phyloP scores from a whole-genome alignment of 371 early-diverging fungal species.

The Thermomucor indicae-seudaticae region DNA sequence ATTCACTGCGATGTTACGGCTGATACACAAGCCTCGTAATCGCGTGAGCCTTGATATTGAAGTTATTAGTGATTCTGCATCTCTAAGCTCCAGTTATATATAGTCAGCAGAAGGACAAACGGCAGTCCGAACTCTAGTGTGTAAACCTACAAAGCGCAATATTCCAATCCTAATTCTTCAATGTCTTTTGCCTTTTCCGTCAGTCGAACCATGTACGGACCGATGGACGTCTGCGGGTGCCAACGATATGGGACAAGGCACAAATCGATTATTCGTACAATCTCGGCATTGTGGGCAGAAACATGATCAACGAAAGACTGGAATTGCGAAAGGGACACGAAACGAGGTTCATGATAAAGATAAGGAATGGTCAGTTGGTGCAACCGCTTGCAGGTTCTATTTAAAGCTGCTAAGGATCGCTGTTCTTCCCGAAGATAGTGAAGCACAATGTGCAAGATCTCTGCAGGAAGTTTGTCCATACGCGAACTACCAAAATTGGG shows the following conservation, averaged over 20 bases:
- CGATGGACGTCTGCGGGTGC: no score
- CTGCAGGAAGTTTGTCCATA: conserved; percentile 1
- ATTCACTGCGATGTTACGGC: conserved; percentile 1
- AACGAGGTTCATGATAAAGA: conserved; percentile 5
- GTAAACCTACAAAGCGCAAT: no score
- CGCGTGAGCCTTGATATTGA: background rate
- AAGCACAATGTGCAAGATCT: background rate
- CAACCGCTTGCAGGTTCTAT: background rate
- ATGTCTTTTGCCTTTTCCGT: no score
- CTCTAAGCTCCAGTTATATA: background rate
- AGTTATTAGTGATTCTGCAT: conserved; percentile 4
- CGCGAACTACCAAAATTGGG: no score
- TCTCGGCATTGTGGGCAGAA: background rate
- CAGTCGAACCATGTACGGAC: no score
- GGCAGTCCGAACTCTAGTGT: background rate
- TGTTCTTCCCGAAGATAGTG: background rate
- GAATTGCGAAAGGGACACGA: conserved; percentile 1
- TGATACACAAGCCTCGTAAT: background rate
- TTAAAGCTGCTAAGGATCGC: background rate
- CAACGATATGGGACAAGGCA: conserved; percentile 10
- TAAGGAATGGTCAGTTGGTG: background rate
- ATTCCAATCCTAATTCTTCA: no score
- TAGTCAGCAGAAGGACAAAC: background rate
- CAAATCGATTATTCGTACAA: conserved; percentile 5
- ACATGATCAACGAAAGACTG: background rate